These are phyloP conservation scores for Cronartium quercuum DNA, from an alignment of 1,284 basidiomycete species.

Conservation along the genomic window DNA sequence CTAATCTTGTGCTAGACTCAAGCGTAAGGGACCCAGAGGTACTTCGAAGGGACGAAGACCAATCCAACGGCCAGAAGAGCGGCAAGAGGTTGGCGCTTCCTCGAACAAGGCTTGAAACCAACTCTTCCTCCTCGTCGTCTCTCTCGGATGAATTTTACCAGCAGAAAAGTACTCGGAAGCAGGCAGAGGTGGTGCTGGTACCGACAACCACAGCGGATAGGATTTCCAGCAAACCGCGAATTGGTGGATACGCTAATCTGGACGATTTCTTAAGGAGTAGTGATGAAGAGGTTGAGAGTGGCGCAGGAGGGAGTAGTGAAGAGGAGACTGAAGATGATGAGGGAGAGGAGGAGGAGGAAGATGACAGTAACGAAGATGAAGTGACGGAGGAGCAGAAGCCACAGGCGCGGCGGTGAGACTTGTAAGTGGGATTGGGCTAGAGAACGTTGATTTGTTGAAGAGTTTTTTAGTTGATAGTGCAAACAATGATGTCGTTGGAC, in stretches of 20 bases:
- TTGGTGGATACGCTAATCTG: constrained; percentile 19
- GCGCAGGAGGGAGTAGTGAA: constrained; percentile 1
- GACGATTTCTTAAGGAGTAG: constrained; percentile 35
- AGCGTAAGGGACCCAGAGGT: constrained; percentile 11
- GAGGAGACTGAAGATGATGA: constrained; percentile 9
- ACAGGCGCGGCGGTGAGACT: background rate
- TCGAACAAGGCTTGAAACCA: background rate
- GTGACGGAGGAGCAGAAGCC: background rate
- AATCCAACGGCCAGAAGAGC: background rate
- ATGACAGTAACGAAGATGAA: constrained; percentile 4
- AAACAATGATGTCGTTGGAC: no score
- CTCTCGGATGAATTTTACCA: background rate
- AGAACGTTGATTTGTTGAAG: no score
- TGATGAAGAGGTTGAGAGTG: constrained; percentile 22
- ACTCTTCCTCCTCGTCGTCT: background rate
- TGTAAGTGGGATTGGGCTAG: background rate
- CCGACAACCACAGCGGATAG: background rate
- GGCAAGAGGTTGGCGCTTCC: background rate
- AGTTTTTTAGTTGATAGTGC: no score
- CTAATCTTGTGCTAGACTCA: constrained; percentile 3
- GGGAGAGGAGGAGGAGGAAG: background rate
- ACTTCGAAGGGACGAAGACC: background rate
- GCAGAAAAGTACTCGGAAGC: background rate
- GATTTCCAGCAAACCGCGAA: background rate
- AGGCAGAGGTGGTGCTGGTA: constrained; percentile 24